Evolutionary conservation across 495 filamentous ascomycete species (phyloP).

Genomic region (Neurospora pannonica): DNA sequence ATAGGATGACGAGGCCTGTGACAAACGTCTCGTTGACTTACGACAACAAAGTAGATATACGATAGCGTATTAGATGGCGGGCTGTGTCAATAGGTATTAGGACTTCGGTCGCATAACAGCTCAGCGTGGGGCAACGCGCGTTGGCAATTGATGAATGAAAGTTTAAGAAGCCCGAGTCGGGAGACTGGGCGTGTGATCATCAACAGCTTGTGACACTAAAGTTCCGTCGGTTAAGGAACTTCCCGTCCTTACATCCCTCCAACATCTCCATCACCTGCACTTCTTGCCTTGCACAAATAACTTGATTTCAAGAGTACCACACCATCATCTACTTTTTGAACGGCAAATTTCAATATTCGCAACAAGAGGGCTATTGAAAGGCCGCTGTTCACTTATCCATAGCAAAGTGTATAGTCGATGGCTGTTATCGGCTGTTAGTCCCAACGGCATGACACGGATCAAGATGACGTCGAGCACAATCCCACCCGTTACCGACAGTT

Average conservation of each 20-base stretch:
- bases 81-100: not conserved
- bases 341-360: not conserved
- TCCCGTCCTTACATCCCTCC: not conserved
- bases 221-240: not conserved
- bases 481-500: not conserved
- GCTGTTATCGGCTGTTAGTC: not conserved
- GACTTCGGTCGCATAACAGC: not conserved
- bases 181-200: not conserved
- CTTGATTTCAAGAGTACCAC: not conserved
- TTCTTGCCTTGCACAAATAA: not conserved
- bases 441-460: not conserved
- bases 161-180: not conserved
- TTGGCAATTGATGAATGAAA: not conserved
- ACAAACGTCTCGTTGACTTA: not conserved
- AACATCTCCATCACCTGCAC: not conserved
- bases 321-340: not conserved
- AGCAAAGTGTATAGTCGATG: not conserved
- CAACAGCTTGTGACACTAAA: not conserved
- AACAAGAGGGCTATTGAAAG: not conserved
- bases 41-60: not conserved
- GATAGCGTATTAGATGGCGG: not conserved
- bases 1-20: not conserved
- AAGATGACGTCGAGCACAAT: not conserved
- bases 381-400: not conserved
- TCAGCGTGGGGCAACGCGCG: not conserved